A percentile compares a stretch with the other conserved stretches of the same genome.
These are phyloP conservation scores for Bipolaris oryzae DNA, from an alignment of 2,329 filamentous ascomycete genomes.

Conservation along the genomic window DNA sequence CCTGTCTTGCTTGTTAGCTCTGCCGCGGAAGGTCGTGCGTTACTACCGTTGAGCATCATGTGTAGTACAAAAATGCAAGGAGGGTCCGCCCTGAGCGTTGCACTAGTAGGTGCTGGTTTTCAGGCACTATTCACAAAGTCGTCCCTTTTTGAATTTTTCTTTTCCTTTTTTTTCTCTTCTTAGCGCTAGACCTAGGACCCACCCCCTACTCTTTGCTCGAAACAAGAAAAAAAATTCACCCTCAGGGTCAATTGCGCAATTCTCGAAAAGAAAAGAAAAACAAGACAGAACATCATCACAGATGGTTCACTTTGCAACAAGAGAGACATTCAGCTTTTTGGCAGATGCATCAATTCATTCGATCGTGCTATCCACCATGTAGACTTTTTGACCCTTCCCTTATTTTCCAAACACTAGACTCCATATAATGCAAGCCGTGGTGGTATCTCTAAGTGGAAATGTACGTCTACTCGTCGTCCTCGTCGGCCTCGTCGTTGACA, in stretches of 20 bases:
- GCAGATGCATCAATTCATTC: constrained; percentile 36
- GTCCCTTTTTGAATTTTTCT: neutral
- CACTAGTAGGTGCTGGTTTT: neutral
- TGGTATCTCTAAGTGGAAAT: constrained; percentile 15
- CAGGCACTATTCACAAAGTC: neutral
- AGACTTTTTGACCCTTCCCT: constrained; percentile 24
- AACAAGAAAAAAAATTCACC: neutral
- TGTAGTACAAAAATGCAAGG: constrained; percentile 1
- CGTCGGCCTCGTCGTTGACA: constrained; percentile 95
- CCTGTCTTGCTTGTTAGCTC: neutral
- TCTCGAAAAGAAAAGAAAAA: neutral
- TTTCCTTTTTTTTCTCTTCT: neutral
- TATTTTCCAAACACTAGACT: constrained; percentile 24
- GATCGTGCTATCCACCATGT: constrained; percentile 41
- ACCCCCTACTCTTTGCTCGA: neutral
- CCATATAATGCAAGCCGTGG: constrained; percentile 25
- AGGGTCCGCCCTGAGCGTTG: neutral
- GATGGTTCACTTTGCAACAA: neutral
- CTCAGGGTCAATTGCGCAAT: neutral
- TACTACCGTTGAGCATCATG: constrained; percentile 1
- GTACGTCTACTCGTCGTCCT: constrained; percentile 90
- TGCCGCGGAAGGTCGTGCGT: constrained; percentile 4
- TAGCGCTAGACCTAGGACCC: neutral
- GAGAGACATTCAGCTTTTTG: constrained; percentile 1
- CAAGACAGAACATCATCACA: neutral